Base-by-base conservation (phyloP, 2,329 filamentous ascomycete genomes). In the Ascochyta lentis region DNA sequence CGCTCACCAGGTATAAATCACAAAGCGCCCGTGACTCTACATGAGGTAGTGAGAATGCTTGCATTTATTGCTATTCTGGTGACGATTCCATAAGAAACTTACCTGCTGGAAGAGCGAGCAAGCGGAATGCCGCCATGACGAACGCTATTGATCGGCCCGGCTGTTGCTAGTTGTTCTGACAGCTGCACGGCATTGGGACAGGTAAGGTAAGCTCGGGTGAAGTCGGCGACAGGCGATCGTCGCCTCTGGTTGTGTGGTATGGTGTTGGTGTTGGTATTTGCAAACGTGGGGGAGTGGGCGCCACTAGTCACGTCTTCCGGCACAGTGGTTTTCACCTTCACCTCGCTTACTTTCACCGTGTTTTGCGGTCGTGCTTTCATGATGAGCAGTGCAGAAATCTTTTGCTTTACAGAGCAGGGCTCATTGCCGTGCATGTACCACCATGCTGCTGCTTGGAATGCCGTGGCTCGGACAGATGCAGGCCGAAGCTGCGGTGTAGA, bases 401-500 rank as follows among this genome's bases (percentile, higher is more conserved):
- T 29, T 29, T 3, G 27, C 9, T 29, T 27, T 27, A 19, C 19
- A 9, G 6, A 27, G 27, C 27, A 29, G 12, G 10, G 12, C 15
- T 31, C 29, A 31, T 31, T 31, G 27, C 7, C 12, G 27, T 31
- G 10, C 6, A 12, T 31, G 29, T 3, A 10, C 1, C 6, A 19
- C 19, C 13, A 16, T 12, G 16, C 22, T 12, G 16, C 22, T 12
- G 19, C 16, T 23, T 16, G 5, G 4, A 12, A 16, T 19, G 16
- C 19, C 7, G 13, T 13, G 9, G n/a, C n/a, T 19, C 15, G 37
- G 13, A 22, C 27, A 15, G 8, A 15, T 29, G 15, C 34, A 22
- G n/a, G 26, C 27, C 27, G 19, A 34, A 38, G 27, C 41, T 52
- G 49, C 41, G 34, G 27, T 52, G 49, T 52, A 45, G 49, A 52